phyloP scores from a whole-genome alignment of 768 basidiomycete genomes.

The Phanerodontia chrysosporium region DNA sequence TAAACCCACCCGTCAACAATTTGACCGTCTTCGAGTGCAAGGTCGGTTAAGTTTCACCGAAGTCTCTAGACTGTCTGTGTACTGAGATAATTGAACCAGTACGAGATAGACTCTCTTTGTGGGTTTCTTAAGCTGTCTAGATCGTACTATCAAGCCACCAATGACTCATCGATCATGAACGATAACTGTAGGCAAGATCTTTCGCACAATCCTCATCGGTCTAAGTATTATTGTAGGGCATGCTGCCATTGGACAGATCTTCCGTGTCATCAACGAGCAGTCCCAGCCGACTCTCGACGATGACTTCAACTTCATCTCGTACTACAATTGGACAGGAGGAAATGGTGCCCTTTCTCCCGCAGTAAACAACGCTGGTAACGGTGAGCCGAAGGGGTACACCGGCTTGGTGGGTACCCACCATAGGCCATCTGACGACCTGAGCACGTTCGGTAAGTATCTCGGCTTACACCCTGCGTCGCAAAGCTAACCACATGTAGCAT shows the following conservation, averaged over 20 bases:
- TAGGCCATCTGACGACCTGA: constrained; percentile 73
- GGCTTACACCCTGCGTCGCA: too few species aligned
- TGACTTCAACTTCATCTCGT: constrained; percentile 70
- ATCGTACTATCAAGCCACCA: constrained; percentile 67
- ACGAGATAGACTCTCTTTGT: constrained; percentile 76
- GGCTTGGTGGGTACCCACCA: constrained; percentile 76
- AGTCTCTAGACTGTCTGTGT: background rate
- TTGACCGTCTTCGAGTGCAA: constrained; percentile 81
- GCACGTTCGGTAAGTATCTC: constrained; percentile 48
- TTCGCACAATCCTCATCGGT: background rate
- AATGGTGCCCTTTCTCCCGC: constrained; percentile 57
- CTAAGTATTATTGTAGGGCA: constrained; percentile 43
- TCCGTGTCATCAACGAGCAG: constrained; percentile 74
- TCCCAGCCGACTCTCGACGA: constrained; percentile 68
- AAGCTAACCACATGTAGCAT: constrained; percentile 43
- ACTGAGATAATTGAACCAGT: too few species aligned
- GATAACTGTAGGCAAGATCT: constrained; percentile 46
- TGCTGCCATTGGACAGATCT: constrained; percentile 63
- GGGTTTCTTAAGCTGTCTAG: constrained; percentile 76
- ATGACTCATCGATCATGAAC: constrained; percentile 70
- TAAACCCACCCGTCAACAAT: constrained; percentile 70
- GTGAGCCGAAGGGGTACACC: constrained; percentile 71
- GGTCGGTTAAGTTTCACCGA: constrained; percentile 39
- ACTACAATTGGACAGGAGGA: constrained; percentile 80
- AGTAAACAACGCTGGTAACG: constrained; percentile 66